phyloP scores from a whole-genome alignment of 2,329 filamentous ascomycete genomes.

The Tympanopsis confertula region DNA sequence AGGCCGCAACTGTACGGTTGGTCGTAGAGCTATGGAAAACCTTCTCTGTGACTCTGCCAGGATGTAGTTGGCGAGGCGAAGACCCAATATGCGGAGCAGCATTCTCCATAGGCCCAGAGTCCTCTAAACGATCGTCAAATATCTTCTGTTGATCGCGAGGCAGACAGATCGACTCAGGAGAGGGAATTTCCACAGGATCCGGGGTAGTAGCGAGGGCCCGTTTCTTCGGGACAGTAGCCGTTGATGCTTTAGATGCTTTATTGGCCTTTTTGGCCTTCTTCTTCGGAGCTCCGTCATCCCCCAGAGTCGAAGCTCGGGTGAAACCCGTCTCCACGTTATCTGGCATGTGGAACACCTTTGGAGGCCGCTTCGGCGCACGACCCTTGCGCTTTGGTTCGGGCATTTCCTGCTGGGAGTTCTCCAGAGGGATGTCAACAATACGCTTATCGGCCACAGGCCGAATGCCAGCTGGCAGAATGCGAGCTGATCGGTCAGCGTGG shows the following conservation, averaged over 20 bases:
- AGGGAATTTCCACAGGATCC: background rate
- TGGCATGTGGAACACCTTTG: conserved; percentile 96
- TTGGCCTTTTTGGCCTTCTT: background rate
- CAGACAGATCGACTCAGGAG: too few species aligned
- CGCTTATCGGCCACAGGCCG: conserved; percentile 73
- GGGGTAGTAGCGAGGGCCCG: background rate
- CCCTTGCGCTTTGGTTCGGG: conserved; percentile 67
- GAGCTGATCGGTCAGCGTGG: conserved; percentile 71
- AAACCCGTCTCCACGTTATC: conserved; percentile 88
- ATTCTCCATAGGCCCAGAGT: too few species aligned
- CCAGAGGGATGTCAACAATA: conserved; percentile 74
- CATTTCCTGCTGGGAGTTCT: conserved; percentile 69
- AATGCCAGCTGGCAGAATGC: conserved; percentile 73
- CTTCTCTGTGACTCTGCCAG: too few species aligned
- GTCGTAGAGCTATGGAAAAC: too few species aligned
- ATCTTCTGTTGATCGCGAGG: too few species aligned
- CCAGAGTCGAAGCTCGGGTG: conserved; percentile 52
- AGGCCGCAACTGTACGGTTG: too few species aligned
- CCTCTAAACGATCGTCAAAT: too few species aligned
- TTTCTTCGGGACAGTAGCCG: too few species aligned
- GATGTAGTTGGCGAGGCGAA: too few species aligned
- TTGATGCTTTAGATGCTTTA: too few species aligned
- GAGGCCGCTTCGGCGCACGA: conserved; percentile 49
- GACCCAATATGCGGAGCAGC: too few species aligned
- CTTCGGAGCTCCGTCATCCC: conserved; percentile 12